Percentiles rank a stretch among this genome's conserved stretches.
These are phyloP conservation scores for Aristolochia contorta DNA, from an alignment of 164 flowering plant species.

Conservation along the genomic window DNA sequence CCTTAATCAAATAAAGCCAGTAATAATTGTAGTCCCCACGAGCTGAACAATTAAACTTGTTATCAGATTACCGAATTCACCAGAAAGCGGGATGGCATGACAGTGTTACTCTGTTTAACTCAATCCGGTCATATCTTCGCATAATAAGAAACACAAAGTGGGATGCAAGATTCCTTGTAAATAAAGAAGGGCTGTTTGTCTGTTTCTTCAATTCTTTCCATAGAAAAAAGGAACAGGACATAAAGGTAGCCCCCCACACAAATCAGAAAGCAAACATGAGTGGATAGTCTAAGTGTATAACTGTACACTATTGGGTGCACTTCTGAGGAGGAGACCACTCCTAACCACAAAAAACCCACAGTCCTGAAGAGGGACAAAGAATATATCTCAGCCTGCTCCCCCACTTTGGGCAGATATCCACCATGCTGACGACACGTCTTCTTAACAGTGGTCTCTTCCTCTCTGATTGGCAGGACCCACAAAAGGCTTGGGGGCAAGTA, in stretches of 20 bases:
- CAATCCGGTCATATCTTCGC: neutral
- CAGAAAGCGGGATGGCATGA: too few species aligned
- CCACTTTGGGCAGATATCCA: neutral
- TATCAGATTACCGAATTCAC: too few species aligned
- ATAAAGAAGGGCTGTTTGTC: slow-evolving; percentile 11
- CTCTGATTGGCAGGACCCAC: too few species aligned
- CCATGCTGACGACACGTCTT: neutral
- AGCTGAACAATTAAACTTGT: too few species aligned
- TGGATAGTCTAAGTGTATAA: slow-evolving; percentile 20
- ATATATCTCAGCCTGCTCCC: neutral
- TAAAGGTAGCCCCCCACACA: neutral
- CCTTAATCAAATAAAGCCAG: too few species aligned
- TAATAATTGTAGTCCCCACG: too few species aligned
- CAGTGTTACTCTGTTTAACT: neutral
- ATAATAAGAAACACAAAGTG: neutral
- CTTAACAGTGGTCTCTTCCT: neutral
- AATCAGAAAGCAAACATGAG: slow-evolving; percentile 2
- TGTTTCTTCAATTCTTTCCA: slow-evolving; percentile 9
- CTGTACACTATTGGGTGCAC: slow-evolving; percentile 27
- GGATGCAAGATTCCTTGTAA: slow-evolving; percentile 9
- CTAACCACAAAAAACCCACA: neutral
- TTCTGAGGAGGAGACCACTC: slow-evolving; percentile 33
- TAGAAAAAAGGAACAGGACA: slow-evolving; percentile 4
- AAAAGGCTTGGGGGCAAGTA: too few species aligned
- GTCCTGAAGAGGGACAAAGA: neutral